Evolutionary conservation across 495 filamentous ascomycete genomes (phyloP).

Genomic region (Podospora sp.): DNA sequence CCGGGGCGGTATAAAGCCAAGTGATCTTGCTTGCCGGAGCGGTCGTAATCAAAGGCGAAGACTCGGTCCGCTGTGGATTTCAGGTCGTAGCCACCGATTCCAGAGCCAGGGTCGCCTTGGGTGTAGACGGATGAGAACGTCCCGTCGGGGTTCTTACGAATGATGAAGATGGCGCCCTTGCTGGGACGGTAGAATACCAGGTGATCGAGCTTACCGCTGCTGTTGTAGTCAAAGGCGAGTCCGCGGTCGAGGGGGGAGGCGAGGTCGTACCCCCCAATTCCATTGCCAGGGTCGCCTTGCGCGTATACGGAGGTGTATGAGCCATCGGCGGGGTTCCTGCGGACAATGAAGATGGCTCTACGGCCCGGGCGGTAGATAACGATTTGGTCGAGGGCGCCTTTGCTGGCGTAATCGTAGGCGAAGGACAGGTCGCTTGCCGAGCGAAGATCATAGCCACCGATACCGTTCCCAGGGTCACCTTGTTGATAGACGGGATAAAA

Average conservation of each 20-base stretch:
- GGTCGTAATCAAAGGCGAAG: conserved; percentile 9
- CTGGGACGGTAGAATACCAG: background rate
- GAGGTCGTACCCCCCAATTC: conserved; percentile 1
- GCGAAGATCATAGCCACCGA: no score
- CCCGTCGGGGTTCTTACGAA: background rate
- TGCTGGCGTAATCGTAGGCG: no score
- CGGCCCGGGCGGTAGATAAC: no score
- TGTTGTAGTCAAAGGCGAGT: background rate
- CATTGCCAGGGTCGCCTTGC: no score
- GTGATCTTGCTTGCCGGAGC: conserved; percentile 6
- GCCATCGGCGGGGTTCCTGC: no score
- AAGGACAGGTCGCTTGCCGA: no score
- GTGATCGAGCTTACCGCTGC: background rate
- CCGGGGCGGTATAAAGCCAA: background rate
- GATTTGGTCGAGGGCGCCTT: no score
- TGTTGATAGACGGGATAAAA: no score
- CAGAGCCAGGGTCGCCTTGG: background rate
- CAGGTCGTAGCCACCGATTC: background rate
- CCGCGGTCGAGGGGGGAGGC: background rate
- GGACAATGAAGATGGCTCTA: no score
- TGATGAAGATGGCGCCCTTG: background rate
- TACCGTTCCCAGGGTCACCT: no score
- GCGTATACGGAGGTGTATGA: no score
- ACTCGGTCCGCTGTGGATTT: background rate
- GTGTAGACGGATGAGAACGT: background rate